Percentiles rank a stretch among this genome's conserved stretches.
Conservation (phyloP, 257 asterid genomes). For the Fraxinus cuspidata region DNA sequence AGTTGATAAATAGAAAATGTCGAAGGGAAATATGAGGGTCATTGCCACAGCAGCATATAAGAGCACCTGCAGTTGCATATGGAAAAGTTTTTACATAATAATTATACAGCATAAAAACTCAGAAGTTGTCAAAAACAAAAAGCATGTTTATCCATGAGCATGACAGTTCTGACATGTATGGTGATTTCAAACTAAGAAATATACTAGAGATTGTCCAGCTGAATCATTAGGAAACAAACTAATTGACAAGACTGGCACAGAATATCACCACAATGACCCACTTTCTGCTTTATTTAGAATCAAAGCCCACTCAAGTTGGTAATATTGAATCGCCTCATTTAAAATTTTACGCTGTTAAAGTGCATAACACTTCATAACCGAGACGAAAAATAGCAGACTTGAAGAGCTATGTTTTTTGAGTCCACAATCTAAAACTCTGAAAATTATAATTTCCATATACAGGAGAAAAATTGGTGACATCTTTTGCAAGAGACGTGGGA, state of each 20-base stretch:
- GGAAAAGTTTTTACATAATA: conserved; percentile 22
- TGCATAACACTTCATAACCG: background rate
- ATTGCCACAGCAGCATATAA: conserved; percentile 74
- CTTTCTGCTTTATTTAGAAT: background rate
- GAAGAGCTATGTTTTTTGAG: background rate
- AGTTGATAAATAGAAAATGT: conserved; percentile 82
- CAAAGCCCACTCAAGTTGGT: background rate
- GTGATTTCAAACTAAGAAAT: conserved; percentile 17
- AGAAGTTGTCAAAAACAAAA: background rate
- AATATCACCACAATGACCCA: background rate
- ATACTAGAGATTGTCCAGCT: background rate
- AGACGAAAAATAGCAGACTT: background rate
- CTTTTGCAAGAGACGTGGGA: background rate
- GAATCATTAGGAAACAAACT: conserved; percentile 12
- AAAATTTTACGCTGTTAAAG: background rate
- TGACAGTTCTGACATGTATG: conserved; percentile 15
- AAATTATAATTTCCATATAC: background rate
- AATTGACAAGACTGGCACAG: background rate
- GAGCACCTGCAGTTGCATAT: conserved; percentile 70
- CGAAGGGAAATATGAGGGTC: conserved; percentile 92
- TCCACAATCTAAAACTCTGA: background rate
- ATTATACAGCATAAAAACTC: conserved; percentile 8
- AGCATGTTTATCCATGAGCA: conserved; percentile 3
- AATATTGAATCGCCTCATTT: background rate
- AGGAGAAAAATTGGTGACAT: background rate